phyloP scores from a whole-genome alignment of 2,329 filamentous ascomycete species.

The Aspergillus sp. region DNA sequence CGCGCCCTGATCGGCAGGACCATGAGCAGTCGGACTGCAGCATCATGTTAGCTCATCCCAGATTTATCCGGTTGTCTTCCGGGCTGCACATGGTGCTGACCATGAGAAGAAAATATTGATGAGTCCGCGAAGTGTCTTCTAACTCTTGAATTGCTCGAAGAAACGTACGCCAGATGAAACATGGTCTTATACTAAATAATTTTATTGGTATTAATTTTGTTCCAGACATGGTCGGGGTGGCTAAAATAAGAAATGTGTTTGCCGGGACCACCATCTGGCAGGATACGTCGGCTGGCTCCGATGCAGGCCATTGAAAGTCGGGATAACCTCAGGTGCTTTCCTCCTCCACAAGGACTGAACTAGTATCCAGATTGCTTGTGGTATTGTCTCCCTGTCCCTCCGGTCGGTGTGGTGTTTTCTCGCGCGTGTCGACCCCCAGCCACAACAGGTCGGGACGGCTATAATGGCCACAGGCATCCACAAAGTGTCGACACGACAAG shows the following conservation, averaged over 20 bases:
- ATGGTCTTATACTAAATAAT: too few species aligned
- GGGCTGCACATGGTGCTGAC: not conserved
- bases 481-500: not conserved
- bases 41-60: not conserved
- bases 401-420: not conserved
- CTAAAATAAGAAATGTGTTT: too few species aligned
- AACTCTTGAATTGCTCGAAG: too few species aligned
- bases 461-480: slow-evolving; percentile 2
- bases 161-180: too few species aligned
- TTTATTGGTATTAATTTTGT: too few species aligned
- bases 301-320: too few species aligned
- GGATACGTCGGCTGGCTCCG: too few species aligned
- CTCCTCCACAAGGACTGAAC: not conserved
- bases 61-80: not conserved
- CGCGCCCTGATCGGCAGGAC: not conserved
- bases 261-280: too few species aligned
- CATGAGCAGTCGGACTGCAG: not conserved
- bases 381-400: not conserved
- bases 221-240: too few species aligned
- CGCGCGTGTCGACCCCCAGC: not conserved
- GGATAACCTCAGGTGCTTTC: not conserved
- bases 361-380: not conserved
- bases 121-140: too few species aligned
- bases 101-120: too few species aligned
- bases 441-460: not conserved